Base-by-base conservation (phyloP, 306 rosid genomes). In the Boehmeria nivea region DNA sequence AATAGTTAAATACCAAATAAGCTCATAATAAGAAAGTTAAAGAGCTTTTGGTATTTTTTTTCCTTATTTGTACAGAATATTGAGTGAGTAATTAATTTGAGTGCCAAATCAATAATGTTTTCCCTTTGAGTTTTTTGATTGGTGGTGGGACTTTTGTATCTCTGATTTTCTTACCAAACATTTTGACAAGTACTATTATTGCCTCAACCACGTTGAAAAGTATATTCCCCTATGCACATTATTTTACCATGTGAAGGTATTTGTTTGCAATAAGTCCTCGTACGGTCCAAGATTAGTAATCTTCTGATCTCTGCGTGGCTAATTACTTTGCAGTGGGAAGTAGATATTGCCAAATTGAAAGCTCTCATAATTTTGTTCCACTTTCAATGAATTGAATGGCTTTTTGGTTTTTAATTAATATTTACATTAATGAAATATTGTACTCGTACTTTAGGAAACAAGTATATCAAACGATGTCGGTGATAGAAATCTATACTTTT, bases 151-250 rank as follows among this genome's bases (percentile, higher is more conserved):
- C 24, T 50, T 45, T 4, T 45, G 23, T 42, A 47, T 51, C 19
- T 18, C 20, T 23, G 11, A 18, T 47, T 28, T 45, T 23, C 52
- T 42, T 11, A 49, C 39, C 17, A 16, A 33, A 3, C 26, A 22
- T 50, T 28, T 50, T 51, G 54, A 59, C 6, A 14, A 52, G 42
- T 3, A 52, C 56, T 2, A 19, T 16, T 34, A 36, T 37, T 38
- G 6, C 34, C 54, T 20, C 22, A 20, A 33, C 36, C 43, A 27
- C 28, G 40, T 55, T 55, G 46, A 55, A 28, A 55, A 54, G 26
- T 34, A 55, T 55, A 34, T 20, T 34, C 20, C 31, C 18, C 45
- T 17, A 17, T 3, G 54, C 31, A 60, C 22, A 27, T 63, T 26
- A 63, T 42, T 52, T 12, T 1, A 14, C 38, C 44, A 51, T 27